Percentiles rank a stretch among this genome's conserved stretches.
Evolutionary conservation across 179 eudicot genomes (phyloP).

Genomic region (Silene vulgaris): DNA sequence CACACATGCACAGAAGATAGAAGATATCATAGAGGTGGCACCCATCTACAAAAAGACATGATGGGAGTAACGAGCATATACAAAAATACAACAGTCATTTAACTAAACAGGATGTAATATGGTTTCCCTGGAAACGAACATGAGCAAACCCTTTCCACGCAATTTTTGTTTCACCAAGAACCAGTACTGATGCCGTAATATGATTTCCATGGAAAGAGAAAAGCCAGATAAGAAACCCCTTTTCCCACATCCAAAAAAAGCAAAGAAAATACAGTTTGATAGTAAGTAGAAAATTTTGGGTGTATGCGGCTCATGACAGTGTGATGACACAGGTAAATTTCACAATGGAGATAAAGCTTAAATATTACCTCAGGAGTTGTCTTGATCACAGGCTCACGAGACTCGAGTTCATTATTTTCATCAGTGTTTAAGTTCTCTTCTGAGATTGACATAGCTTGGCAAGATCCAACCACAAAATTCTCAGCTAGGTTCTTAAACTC

Average conservation of each 20-base stretch:
- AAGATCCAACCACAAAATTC: constrained; percentile 35
- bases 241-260: neutral
- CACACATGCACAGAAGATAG: no score
- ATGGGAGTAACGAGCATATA: no score
- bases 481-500: constrained; percentile 32
- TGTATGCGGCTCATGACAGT: neutral
- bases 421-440: constrained; percentile 45
- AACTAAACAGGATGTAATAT: neutral
- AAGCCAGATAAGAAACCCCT: neutral
- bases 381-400: constrained; percentile 45
- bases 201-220: constrained; percentile 1
- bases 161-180: neutral
- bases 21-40: no score
- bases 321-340: neutral
- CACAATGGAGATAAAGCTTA: neutral
- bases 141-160: constrained; percentile 9
- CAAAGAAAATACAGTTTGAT: neutral
- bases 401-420: constrained; percentile 43
- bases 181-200: neutral
- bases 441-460: constrained; percentile 44
- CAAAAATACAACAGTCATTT: neutral
- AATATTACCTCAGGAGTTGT: constrained; percentile 65
- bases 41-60: no score
- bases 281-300: neutral
- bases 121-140: neutral